A percentile compares a stretch with the other conserved stretches of the same genome.
Conservation (phyloP, 768 basidiomycete genomes). For the Serendipita indica region DNA sequence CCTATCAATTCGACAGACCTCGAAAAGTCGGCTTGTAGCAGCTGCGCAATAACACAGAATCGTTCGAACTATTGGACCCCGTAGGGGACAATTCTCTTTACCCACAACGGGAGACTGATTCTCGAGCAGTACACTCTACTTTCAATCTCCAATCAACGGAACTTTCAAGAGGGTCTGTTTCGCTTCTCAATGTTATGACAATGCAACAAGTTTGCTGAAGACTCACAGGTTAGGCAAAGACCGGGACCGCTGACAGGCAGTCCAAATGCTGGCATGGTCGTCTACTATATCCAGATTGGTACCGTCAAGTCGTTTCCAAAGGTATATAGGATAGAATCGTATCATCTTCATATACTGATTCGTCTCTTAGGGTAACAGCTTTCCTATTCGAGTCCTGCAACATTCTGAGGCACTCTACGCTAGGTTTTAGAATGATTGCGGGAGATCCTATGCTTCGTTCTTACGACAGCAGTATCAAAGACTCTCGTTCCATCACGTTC, state of each 20-base stretch:
- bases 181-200: background rate
- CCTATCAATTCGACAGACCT: slow-evolving; percentile 9
- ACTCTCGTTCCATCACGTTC: slow-evolving; percentile 14
- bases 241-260: slow-evolving; percentile 12
- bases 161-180: slow-evolving; percentile 13
- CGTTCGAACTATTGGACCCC: slow-evolving; percentile 14
- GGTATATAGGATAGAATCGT: background rate
- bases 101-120: no score
- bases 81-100: no score
- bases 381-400: no score
- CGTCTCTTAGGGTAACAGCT: no score
- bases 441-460: slow-evolving; percentile 12
- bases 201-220: background rate
- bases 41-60: slow-evolving; percentile 12
- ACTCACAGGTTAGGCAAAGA: slow-evolving; percentile 9
- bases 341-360: no score
- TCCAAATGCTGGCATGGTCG: slow-evolving; percentile 13
- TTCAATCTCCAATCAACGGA: slow-evolving; percentile 13
- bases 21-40: slow-evolving; percentile 11
- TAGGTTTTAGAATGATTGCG: slow-evolving; percentile 14
- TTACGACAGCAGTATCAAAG: slow-evolving; percentile 10
- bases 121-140: slow-evolving; percentile 14
- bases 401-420: background rate
- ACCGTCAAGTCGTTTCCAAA: slow-evolving; percentile 13
- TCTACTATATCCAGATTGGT: slow-evolving; percentile 14